phyloP scores from a whole-genome alignment of 441 rosid genomes.

The Populus hybrid region DNA sequence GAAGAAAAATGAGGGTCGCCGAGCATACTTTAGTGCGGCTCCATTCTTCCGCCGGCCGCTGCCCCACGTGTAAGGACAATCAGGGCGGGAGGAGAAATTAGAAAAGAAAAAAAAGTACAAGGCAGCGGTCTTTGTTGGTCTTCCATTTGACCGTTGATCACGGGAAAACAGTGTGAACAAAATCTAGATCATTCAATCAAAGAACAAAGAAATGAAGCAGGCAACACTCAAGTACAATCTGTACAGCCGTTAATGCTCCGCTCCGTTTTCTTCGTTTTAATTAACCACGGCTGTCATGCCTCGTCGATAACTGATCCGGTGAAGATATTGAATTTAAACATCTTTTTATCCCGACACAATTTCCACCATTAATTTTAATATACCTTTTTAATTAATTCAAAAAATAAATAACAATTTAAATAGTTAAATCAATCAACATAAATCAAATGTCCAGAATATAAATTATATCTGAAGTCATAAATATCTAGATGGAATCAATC shows the following conservation, averaged over 20 bases:
- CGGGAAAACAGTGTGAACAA: slow-evolving; percentile 23
- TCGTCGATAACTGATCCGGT: not conserved
- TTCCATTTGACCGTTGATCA: slow-evolving; percentile 32
- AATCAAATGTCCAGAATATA: no score
- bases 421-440: no score
- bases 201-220: not conserved
- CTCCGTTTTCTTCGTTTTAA: not conserved
- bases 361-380: no score
- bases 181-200: slow-evolving; percentile 13
- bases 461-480: no score
- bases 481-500: no score
- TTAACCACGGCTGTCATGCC: not conserved
- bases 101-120: not conserved
- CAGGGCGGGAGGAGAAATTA: slow-evolving; percentile 12
- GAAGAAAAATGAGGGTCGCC: not conserved
- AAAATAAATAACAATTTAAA: no score
- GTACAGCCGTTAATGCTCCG: not conserved
- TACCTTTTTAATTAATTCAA: no score
- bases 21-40: slow-evolving; percentile 17
- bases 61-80: slow-evolving; percentile 34
- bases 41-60: slow-evolving; percentile 26
- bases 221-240: not conserved
- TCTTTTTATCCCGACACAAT: no score
- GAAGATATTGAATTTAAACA: not conserved
- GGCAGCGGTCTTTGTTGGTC: not conserved